These are phyloP conservation scores for Beauveria brongniartii DNA, from an alignment of 2,329 filamentous ascomycete species.

Conservation along the genomic window DNA sequence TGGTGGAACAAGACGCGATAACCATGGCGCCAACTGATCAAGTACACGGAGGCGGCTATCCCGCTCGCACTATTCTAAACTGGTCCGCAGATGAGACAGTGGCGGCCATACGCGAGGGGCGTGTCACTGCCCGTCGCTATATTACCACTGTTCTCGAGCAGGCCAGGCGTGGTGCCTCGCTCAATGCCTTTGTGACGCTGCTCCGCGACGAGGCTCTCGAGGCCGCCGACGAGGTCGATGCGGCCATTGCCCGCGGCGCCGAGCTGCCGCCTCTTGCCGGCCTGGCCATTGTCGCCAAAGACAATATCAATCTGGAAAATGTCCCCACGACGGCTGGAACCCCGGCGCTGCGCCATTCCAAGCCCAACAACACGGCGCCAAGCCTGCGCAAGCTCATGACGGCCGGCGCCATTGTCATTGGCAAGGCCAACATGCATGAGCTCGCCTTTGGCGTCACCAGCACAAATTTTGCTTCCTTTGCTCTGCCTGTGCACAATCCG, in stretches of 20 bases:
- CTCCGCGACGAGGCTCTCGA: conserved; percentile 3
- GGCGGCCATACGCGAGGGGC: conserved; percentile 6
- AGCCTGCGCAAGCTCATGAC: conserved; percentile 15
- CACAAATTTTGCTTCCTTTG: conserved; percentile 14
- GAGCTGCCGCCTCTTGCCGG: conserved; percentile 15
- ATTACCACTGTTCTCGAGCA: conserved; percentile 6
- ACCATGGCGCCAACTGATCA: not conserved
- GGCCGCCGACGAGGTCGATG: conserved; percentile 8
- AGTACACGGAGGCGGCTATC: not conserved
- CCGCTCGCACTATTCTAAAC: not conserved
- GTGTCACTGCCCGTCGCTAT: conserved; percentile 1
- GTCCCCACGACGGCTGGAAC: conserved; percentile 14
- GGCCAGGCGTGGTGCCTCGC: not conserved
- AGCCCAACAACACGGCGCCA: conserved; percentile 13
- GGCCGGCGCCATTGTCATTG: conserved; percentile 26
- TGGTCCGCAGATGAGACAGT: conserved; percentile 10
- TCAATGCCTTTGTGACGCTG: conserved; percentile 8
- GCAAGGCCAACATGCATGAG: conserved; percentile 45
- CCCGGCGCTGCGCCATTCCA: conserved; percentile 10
- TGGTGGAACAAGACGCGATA: not conserved
- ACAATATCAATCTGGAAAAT: conserved; percentile 16
- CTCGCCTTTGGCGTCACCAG: conserved; percentile 15
- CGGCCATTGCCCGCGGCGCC: conserved; percentile 9
- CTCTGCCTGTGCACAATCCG: conserved; percentile 14
- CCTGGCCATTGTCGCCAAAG: conserved; percentile 17